Base-by-base conservation (phyloP, 2,329 filamentous ascomycete genomes). In the Colletotrichum noveboracense region DNA sequence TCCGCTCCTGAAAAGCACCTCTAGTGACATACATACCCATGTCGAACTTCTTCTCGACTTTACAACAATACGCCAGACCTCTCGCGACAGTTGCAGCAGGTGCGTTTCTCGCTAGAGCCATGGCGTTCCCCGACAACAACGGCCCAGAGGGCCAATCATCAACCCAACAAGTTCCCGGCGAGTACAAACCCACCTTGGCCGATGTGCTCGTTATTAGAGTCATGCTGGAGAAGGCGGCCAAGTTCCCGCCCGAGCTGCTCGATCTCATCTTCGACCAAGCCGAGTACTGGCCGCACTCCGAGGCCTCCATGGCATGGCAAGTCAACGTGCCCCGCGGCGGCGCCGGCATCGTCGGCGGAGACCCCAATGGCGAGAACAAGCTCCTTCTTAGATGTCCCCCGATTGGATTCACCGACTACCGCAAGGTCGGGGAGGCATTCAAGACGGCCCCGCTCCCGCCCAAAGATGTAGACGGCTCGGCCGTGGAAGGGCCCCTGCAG, bases 221-320 rank as follows among this genome's bases (percentile, higher is more conserved):
- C 14, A 86, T 90, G 80, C 80, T 93, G n/a, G 79, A 79, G 30
- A 84, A 85, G 68, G 84, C 82, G 13, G 81, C 83, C 8, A 80
- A 80, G 4, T 82, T 93, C 2, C 91, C 92, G 0, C 81, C 85
- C 3, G 91, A 93, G 75, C 75, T 93, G 0, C 83, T 91, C 48
- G 88, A 93, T 78, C 80, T 82, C 61, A 87, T 93, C 61, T 82
- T 93, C 70, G 91, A 93, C 79, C 80, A 85, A 32, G 92, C 91
- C 70, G 91, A 93, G 81, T 93, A 93, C 81, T 93, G 92, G 91
- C 88, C 88, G 16, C 88, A 89, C 77, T 87, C 88, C 61, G 77
- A 65, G 66, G 85, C 82, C 26, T 80, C 80, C 32, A 77, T 85
- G 14, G 77, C 85, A 21, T 84, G 78, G 56, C 62, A 60, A 5